phyloP scores from a whole-genome alignment of 2,329 filamentous ascomycete genomes.

The Macroventuria anomochaeta region DNA sequence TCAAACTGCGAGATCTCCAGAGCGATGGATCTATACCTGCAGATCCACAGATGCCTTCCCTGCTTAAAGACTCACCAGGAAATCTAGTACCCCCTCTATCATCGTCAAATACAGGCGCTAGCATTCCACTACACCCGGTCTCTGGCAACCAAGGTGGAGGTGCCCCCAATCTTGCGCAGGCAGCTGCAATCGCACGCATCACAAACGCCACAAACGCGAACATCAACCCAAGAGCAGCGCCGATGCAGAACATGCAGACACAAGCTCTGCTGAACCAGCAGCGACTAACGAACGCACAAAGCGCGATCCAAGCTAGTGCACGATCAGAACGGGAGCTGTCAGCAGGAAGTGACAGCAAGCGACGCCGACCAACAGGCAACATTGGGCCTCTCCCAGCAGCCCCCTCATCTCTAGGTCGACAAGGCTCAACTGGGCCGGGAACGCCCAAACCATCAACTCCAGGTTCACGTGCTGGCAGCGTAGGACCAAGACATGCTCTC shows the following conservation, averaged over 20 bases:
- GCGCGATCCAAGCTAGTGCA: slow-evolving; percentile 39
- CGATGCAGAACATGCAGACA: slow-evolving; percentile 48
- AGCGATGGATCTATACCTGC: slow-evolving; percentile 65
- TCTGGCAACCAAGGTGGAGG: slow-evolving; percentile 63
- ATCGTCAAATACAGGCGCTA: slow-evolving; percentile 52
- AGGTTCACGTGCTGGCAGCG: slow-evolving; percentile 64
- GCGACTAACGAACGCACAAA: slow-evolving; percentile 45
- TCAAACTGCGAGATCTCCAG: slow-evolving; percentile 66
- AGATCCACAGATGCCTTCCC: slow-evolving; percentile 65
- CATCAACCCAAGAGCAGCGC: slow-evolving; percentile 35
- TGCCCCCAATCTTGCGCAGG: slow-evolving; percentile 59
- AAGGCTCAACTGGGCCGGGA: slow-evolving; percentile 67
- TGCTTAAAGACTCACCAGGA: slow-evolving; percentile 58
- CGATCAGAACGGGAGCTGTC: slow-evolving; percentile 61
- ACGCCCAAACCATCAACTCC: slow-evolving; percentile 66
- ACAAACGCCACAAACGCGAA: slow-evolving; percentile 44
- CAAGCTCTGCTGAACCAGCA: slow-evolving; percentile 48
- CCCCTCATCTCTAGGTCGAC: slow-evolving; percentile 63
- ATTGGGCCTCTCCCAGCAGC: slow-evolving; percentile 60
- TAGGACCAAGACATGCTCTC: slow-evolving; percentile 60
- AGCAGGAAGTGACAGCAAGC: slow-evolving; percentile 62
- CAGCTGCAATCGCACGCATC: slow-evolving; percentile 56
- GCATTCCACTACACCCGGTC: slow-evolving; percentile 61
- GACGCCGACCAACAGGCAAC: slow-evolving; percentile 62
- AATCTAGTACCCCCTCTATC: slow-evolving; percentile 59